These are phyloP conservation scores for Magnolia kwangsiensis DNA, from an alignment of 164 flowering plant species.

Conservation along the genomic window DNA sequence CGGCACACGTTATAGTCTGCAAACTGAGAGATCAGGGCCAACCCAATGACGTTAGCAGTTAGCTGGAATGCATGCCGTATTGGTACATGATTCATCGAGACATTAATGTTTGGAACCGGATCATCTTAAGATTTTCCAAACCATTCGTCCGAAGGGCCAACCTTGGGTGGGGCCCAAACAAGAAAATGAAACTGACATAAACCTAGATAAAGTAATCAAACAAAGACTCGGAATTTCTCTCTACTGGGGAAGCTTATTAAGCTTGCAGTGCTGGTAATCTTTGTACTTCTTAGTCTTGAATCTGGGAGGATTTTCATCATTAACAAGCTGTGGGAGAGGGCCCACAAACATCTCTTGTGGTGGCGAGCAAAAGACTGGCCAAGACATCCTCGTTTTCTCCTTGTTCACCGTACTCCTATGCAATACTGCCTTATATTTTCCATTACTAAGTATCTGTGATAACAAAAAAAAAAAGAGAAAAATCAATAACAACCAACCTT, in stretches of 20 bases:
- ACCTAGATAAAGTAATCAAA: too few relatives aligned
- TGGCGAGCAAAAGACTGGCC: conserved; percentile 62
- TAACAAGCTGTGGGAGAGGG: conserved; percentile 57
- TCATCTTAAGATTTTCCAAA: too few relatives aligned
- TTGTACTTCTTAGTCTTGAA: conserved; percentile 58
- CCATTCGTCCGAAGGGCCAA: too few relatives aligned
- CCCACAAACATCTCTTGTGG: conserved; percentile 52
- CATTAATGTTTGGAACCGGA: too few relatives aligned
- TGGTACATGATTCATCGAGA: too few relatives aligned
- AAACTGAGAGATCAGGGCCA: too few relatives aligned
- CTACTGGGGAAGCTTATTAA: conserved; percentile 70
- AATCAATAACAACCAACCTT: neutral
- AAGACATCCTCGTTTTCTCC: conserved; percentile 58
- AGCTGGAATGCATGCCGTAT: too few relatives aligned
- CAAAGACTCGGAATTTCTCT: neutral
- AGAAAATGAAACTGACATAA: too few relatives aligned
- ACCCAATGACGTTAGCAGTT: too few relatives aligned
- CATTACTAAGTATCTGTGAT: conserved; percentile 56
- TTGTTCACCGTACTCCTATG: conserved; percentile 56
- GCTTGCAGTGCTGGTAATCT: conserved; percentile 68
- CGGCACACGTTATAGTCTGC: too few relatives aligned
- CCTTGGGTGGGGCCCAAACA: too few relatives aligned
- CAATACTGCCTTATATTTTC: conserved; percentile 44
- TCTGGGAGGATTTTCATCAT: conserved; percentile 46
- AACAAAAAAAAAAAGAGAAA: neutral